Evolutionary conservation across 2,329 filamentous ascomycete genomes (phyloP).

Genomic region (Alternaria postmessia): DNA sequence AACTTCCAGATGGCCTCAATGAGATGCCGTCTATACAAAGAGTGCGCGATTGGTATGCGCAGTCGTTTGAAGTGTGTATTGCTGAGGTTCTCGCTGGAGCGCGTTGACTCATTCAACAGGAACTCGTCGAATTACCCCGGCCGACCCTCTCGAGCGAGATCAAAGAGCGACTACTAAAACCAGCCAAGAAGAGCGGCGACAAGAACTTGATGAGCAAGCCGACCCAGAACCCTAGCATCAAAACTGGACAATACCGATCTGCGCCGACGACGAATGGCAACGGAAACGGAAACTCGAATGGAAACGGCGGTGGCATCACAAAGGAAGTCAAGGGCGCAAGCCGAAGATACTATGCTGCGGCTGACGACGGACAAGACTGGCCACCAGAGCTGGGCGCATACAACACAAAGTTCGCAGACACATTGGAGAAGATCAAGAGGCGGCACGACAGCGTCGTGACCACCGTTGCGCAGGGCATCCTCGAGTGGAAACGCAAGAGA

Average conservation of each 20-base stretch:
- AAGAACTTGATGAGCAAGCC: slow-evolving; percentile 79
- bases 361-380: slow-evolving; percentile 89
- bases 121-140: slow-evolving; percentile 86
- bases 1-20: slow-evolving; percentile 92
- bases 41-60: slow-evolving; percentile 98
- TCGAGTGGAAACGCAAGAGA: slow-evolving; percentile 95
- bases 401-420: slow-evolving; percentile 88
- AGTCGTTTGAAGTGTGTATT: slow-evolving; percentile 90
- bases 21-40: slow-evolving; percentile 97
- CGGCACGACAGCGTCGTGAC: slow-evolving; percentile 97
- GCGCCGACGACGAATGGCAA: slow-evolving; percentile 59
- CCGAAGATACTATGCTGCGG: slow-evolving; percentile 87
- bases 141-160: slow-evolving; percentile 79
- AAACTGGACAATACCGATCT: slow-evolving; percentile 78
- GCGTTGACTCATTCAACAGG: slow-evolving; percentile 62
- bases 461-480: slow-evolving; percentile 95
- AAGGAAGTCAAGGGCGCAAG: slow-evolving; percentile 59
- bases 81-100: slow-evolving; percentile 9
- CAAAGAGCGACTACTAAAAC: slow-evolving; percentile 78
- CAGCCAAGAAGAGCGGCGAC: slow-evolving; percentile 66
- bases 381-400: slow-evolving; percentile 93
- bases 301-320: slow-evolving; percentile 56
- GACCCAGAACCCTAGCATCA: slow-evolving; percentile 88
- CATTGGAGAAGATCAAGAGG: slow-evolving; percentile 91
- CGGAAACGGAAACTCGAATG: slow-evolving; percentile 48